Evolutionary conservation across 2,329 filamentous ascomycete species (phyloP).

Genomic region (Trichoderma brevicompactum): DNA sequence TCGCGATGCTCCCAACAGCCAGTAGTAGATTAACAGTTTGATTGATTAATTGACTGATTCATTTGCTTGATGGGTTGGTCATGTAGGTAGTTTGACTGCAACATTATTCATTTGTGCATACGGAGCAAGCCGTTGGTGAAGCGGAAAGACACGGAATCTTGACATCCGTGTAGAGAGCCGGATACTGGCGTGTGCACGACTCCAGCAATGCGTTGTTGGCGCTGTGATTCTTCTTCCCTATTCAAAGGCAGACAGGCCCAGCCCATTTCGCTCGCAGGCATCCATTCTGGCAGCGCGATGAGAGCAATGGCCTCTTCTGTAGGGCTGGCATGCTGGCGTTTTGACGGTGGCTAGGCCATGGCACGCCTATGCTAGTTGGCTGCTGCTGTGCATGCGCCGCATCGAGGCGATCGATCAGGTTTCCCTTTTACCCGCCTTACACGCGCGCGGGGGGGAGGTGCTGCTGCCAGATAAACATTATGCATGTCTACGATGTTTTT

Average conservation of each 20-base stretch:
- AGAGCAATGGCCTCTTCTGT: neutral
- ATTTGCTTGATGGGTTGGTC: too few relatives aligned
- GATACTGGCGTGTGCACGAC: conserved; percentile 11
- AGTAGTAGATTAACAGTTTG: too few relatives aligned
- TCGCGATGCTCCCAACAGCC: too few relatives aligned
- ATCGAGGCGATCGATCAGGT: neutral
- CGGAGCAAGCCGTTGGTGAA: too few relatives aligned
- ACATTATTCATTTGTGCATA: too few relatives aligned
- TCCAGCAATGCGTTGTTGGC: neutral
- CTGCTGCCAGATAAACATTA: conserved; percentile 1
- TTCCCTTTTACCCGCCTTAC: neutral
- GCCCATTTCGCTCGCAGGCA: too few relatives aligned
- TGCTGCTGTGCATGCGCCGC: conserved; percentile 2
- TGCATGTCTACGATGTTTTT: conserved; percentile 22
- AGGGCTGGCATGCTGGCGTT: conserved; percentile 21
- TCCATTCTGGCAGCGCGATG: too few relatives aligned
- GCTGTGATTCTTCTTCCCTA: too few relatives aligned
- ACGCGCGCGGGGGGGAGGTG: conserved; percentile 5
- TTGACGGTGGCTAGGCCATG: neutral
- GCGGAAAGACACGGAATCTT: neutral
- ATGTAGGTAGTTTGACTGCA: too few relatives aligned
- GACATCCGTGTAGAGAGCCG: neutral
- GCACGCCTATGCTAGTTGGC: conserved; percentile 1
- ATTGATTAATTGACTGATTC: too few relatives aligned
- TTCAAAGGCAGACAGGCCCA: neutral